A percentile compares a stretch with the other conserved stretches of the same genome.
phyloP scores from a whole-genome alignment of 495 filamentous ascomycete species.

The Annulohypoxylon moriforme region DNA sequence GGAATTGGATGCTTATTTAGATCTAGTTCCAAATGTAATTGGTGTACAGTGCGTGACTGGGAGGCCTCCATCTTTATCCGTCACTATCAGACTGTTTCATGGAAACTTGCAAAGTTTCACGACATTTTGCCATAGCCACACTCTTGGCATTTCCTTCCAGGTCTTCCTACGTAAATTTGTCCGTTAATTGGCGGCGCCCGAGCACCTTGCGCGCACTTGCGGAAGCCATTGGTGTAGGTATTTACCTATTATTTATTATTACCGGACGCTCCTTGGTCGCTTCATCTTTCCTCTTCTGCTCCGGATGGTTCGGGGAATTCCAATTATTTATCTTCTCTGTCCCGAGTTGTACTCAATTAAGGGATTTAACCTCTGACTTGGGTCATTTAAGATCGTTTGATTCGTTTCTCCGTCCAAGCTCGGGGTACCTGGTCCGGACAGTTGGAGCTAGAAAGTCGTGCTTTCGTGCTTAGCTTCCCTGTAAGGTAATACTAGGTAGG shows the following conservation, averaged over 20 bases:
- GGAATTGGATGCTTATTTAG: slow-evolving; percentile 13
- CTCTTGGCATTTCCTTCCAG: slow-evolving; percentile 31
- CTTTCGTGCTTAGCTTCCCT: slow-evolving; percentile 1
- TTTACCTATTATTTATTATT: background rate
- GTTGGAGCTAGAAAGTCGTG: background rate
- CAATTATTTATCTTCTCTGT: background rate
- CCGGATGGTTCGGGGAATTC: slow-evolving; percentile 20
- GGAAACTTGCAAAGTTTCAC: slow-evolving; percentile 20
- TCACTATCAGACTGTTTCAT: slow-evolving; percentile 12
- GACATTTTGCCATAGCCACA: slow-evolving; percentile 41
- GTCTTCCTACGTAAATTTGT: slow-evolving; percentile 3
- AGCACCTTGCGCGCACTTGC: background rate
- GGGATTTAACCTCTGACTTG: slow-evolving; percentile 1
- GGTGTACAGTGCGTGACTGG: slow-evolving; percentile 2
- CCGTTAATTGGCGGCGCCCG: background rate
- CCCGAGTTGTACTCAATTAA: background rate
- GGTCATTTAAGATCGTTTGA: slow-evolving; percentile 3
- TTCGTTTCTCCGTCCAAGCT: background rate
- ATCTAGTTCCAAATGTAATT: slow-evolving; percentile 11
- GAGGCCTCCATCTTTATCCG: slow-evolving; percentile 36
- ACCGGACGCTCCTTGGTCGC: background rate
- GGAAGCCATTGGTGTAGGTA: slow-evolving; percentile 18
- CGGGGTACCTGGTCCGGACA: slow-evolving; percentile 1
- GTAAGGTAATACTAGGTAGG: too few species aligned
- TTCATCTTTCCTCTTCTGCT: background rate